Conservation (phyloP, 1,139 yeast species). For the Debaryomycetaceae sp. region DNA sequence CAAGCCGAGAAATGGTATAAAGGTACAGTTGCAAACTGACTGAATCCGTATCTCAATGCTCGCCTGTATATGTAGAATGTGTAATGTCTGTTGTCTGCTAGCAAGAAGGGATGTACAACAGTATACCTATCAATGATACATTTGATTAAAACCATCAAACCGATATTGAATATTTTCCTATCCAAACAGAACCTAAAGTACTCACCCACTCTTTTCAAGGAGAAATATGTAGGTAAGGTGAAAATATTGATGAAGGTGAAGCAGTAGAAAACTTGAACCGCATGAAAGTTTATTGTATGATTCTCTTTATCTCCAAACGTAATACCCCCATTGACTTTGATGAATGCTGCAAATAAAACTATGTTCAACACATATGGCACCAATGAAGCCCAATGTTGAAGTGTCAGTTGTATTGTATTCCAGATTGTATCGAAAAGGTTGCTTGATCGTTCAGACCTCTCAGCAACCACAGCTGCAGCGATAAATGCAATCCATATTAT, state of each 20-base stretch:
- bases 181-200: slow-evolving; percentile 31
- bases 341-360: slow-evolving; percentile 50
- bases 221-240: slow-evolving; percentile 69
- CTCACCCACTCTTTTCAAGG: slow-evolving; percentile 29
- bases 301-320: slow-evolving; percentile 87
- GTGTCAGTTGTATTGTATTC: slow-evolving; percentile 17
- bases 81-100: slow-evolving; percentile 93
- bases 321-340: slow-evolving; percentile 70
- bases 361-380: slow-evolving; percentile 57
- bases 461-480: slow-evolving; percentile 49
- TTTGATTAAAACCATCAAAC: slow-evolving; percentile 32
- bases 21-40: slow-evolving; percentile 52
- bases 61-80: slow-evolving; percentile 80
- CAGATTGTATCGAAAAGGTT: slow-evolving; percentile 9
- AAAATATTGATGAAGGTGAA: slow-evolving; percentile 57
- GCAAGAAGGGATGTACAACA: slow-evolving; percentile 79
- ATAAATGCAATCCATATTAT: slow-evolving; percentile 78
- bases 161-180: slow-evolving; percentile 16
- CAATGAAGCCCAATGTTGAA: slow-evolving; percentile 23
- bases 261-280: slow-evolving; percentile 82
- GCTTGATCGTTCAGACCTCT: slow-evolving; percentile 28
- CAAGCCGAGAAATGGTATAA: slow-evolving; percentile 69
- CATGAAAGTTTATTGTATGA: slow-evolving; percentile 68
- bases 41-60: slow-evolving; percentile 44
- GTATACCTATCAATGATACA: slow-evolving; percentile 58